Percentiles rank a stretch among this genome's conserved stretches.
Evolutionary conservation across 306 rosid genomes (phyloP).

Genomic region (Heteromeles arbutifolia): DNA sequence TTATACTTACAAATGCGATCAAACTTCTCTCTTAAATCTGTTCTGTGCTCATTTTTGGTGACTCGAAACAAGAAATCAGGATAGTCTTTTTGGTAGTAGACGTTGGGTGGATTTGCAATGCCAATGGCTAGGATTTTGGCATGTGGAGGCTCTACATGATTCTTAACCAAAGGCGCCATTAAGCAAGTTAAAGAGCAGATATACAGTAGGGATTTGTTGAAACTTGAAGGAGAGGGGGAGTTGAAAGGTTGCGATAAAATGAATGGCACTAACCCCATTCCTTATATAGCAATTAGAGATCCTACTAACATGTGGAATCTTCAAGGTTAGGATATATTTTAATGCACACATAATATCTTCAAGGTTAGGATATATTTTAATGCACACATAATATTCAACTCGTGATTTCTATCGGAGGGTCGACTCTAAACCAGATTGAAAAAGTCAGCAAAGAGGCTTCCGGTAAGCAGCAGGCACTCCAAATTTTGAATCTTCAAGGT

Average conservation of each 20-base stretch:
- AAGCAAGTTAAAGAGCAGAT: not conserved
- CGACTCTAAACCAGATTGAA: too few relatives aligned
- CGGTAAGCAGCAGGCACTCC: too few relatives aligned
- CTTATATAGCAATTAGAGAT: not conserved
- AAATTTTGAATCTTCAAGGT: too few relatives aligned
- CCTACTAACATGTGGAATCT: too few relatives aligned
- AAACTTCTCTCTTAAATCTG: not conserved
- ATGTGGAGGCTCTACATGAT: not conserved
- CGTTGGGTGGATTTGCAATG: not conserved
- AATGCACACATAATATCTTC: too few relatives aligned
- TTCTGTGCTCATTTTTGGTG: not conserved
- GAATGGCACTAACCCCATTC: not conserved
- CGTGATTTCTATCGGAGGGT: too few relatives aligned
- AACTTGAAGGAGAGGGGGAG: too few relatives aligned
- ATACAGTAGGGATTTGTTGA: not conserved
- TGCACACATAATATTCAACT: too few relatives aligned
- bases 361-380: too few relatives aligned
- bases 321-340: too few relatives aligned
- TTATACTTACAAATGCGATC: conserved; percentile 32
- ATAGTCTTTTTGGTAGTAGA: not conserved
- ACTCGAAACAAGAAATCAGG: not conserved
- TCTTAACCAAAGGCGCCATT: not conserved
- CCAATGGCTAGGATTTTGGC: not conserved
- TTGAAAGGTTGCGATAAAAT: not conserved
- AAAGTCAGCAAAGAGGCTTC: too few relatives aligned